phyloP scores from a whole-genome alignment of 495 filamentous ascomycete genomes.

The Acidiella bohemica region DNA sequence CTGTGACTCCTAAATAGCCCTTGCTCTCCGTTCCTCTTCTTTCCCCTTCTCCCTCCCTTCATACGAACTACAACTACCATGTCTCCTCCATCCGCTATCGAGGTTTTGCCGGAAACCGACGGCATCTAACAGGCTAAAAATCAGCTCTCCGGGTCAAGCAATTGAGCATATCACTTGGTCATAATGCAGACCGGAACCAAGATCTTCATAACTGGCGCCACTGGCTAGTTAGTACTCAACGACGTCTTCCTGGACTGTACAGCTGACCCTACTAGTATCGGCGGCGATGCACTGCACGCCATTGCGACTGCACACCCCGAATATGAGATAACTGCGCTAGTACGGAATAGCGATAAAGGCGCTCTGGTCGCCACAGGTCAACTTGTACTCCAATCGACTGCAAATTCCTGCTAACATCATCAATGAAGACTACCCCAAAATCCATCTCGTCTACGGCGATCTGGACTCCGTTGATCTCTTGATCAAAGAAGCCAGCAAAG shows the following conservation, averaged over 20 bases:
- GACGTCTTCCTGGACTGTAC: too few relatives aligned
- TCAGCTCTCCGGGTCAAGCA: too few relatives aligned
- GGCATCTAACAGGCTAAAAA: too few relatives aligned
- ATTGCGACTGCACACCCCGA: conserved; percentile 52
- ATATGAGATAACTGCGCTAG: conserved; percentile 50
- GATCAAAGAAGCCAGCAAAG: conserved; percentile 43
- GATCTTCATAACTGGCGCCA: conserved; percentile 35
- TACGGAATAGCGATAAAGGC: conserved; percentile 54
- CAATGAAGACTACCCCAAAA: conserved; percentile 41
- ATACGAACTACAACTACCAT: neutral
- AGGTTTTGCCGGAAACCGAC: conserved; percentile 19
- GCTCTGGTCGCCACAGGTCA: conserved; percentile 44
- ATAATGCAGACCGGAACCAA: too few relatives aligned
- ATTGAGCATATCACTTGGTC: too few relatives aligned
- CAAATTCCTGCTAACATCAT: too few relatives aligned
- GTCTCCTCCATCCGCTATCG: conserved; percentile 16
- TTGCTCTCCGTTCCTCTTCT: too few relatives aligned
- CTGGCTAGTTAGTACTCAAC: too few relatives aligned
- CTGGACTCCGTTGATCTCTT: conserved; percentile 44
- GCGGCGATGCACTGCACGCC: conserved; percentile 52
- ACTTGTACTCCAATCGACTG: too few relatives aligned
- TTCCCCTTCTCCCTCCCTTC: too few relatives aligned
- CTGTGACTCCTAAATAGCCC: too few relatives aligned
- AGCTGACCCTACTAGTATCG: too few relatives aligned
- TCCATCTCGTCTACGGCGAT: conserved; percentile 43